Conservation (phyloP, 345 rosid genomes). For the Hibiscus syriacus region DNA sequence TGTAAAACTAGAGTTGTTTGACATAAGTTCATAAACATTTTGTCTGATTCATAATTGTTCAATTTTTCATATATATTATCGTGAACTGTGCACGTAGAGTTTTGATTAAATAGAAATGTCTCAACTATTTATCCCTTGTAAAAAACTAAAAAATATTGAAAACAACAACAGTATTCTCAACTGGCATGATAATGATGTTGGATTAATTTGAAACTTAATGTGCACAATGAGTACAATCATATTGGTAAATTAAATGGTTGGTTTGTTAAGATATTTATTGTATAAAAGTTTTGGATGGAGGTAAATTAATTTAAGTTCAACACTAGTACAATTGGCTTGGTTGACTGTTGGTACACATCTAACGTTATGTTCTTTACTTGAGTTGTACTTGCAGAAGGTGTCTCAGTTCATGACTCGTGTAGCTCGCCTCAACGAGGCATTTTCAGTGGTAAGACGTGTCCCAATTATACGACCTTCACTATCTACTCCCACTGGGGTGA, state of each 20-base stretch:
- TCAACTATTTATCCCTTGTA: too few species aligned
- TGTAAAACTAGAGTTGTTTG: too few species aligned
- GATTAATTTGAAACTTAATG: too few species aligned
- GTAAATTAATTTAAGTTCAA: neutral
- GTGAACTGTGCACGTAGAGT: too few species aligned
- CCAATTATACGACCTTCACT: slow-evolving; percentile 69
- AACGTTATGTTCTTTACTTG: neutral
- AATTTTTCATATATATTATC: neutral
- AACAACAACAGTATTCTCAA: neutral
- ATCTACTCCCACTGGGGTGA: slow-evolving; percentile 49
- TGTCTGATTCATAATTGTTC: neutral
- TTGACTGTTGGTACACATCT: neutral
- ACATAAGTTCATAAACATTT: neutral
- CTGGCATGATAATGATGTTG: too few species aligned
- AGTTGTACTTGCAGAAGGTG: slow-evolving; percentile 48
- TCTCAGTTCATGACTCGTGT: slow-evolving; percentile 62
- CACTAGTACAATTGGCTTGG: neutral
- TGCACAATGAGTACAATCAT: too few species aligned
- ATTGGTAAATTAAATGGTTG: too few species aligned
- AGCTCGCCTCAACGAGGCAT: slow-evolving; percentile 81
- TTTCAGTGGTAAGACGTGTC: slow-evolving; percentile 71
- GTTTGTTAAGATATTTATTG: too few species aligned
- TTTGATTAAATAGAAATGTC: too few species aligned
- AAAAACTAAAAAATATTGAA: too few species aligned
- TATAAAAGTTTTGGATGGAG: too few species aligned